phyloP scores from a whole-genome alignment of 352 stramenopile species.

The Globisporangium parvum region DNA sequence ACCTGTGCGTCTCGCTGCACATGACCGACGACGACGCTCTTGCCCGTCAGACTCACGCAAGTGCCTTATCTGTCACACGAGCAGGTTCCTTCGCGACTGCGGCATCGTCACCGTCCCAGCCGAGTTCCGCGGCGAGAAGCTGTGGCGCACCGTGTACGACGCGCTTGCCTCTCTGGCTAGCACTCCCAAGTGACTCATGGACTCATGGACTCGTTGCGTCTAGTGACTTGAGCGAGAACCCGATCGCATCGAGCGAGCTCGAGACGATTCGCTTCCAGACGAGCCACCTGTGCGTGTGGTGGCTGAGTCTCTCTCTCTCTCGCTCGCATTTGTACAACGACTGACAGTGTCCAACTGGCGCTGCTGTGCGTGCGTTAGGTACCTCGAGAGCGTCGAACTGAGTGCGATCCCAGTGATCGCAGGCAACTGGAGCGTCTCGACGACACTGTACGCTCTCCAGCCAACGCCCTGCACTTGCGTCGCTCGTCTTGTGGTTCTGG shows the following conservation, averaged over 20 bases:
- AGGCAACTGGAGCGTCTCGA: constrained; percentile 11
- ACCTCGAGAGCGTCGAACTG: constrained; percentile 10
- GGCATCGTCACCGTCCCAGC: constrained; percentile 6
- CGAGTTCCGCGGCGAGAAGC: constrained; percentile 15
- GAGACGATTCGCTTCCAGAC: constrained; percentile 12
- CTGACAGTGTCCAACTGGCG: background rate
- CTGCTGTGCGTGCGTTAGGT: background rate
- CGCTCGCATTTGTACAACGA: too few species aligned
- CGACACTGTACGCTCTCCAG: constrained; percentile 6
- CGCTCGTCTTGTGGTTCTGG: too few species aligned
- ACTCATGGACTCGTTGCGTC: background rate
- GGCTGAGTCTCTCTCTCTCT: background rate
- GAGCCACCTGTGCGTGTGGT: constrained; percentile 5
- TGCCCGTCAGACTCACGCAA: background rate
- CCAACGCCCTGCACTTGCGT: too few species aligned
- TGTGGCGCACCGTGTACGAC: constrained; percentile 11
- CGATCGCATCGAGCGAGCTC: constrained; percentile 8
- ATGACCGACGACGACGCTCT: too few species aligned
- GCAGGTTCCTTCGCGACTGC: constrained; percentile 11
- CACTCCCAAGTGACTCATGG: too few species aligned
- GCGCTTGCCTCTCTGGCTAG: background rate
- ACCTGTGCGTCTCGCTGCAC: constrained; percentile 6
- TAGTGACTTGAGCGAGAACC: constrained; percentile 16
- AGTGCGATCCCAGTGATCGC: constrained; percentile 6
- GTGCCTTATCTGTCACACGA: background rate